Conservation (phyloP, 2,329 filamentous ascomycete species). For the Calonectria pauciramosa region DNA sequence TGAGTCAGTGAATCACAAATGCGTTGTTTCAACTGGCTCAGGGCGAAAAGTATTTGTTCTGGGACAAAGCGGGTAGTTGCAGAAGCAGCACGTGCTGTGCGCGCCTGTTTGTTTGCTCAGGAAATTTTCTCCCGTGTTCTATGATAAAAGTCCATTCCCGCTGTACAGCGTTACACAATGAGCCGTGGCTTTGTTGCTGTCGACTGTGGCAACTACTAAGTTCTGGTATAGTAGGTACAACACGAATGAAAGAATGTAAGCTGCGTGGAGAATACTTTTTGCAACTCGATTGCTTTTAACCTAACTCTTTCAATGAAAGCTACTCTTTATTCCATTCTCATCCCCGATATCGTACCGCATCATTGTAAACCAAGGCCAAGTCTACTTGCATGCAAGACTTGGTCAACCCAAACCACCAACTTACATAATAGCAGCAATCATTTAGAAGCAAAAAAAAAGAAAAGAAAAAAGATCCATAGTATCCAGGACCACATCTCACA, state of each 20-base stretch:
- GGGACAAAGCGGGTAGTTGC: background rate
- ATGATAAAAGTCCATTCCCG: background rate
- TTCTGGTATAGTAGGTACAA: background rate
- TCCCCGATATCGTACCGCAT: background rate
- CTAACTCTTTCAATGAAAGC: background rate
- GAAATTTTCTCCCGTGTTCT: background rate
- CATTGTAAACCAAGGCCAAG: too few relatives aligned
- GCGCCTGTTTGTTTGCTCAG: background rate
- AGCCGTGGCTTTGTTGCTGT: background rate
- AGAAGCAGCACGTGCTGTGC: background rate
- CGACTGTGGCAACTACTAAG: background rate
- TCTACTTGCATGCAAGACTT: background rate
- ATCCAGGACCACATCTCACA: background rate
- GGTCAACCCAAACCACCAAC: background rate
- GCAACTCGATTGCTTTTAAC: background rate
- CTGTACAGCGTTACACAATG: background rate
- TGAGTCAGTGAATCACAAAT: background rate
- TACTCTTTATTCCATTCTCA: background rate
- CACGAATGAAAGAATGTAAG: background rate
- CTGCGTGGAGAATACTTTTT: background rate
- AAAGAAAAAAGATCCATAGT: background rate
- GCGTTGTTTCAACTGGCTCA: background rate
- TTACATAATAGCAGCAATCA: background rate
- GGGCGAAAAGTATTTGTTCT: background rate
- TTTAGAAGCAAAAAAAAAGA: background rate